A percentile compares a stretch with the other conserved stretches of the same genome.
Conservation (phyloP, 1,284 basidiomycete genomes). For the Ganoderma leucocontextum region DNA sequence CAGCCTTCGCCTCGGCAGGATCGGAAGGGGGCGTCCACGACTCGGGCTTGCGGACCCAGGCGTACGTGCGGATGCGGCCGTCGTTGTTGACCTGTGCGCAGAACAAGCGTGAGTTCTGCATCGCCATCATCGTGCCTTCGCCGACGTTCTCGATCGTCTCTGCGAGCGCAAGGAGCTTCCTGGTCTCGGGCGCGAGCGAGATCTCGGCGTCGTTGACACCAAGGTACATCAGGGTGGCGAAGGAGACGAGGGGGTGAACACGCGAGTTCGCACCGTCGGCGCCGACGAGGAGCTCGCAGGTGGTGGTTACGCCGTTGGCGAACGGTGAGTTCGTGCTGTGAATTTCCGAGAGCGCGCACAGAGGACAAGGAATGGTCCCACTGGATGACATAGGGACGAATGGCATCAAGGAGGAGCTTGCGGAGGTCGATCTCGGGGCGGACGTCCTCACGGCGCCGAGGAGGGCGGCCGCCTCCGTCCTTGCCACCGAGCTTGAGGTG, state of each 20-base stretch:
- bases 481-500: not conserved
- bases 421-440: slow-evolving; percentile 30
- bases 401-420: slow-evolving; percentile 24
- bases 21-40: slow-evolving; percentile 15
- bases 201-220: slow-evolving; percentile 22
- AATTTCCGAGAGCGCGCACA: slow-evolving; percentile 3
- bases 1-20: slow-evolving; percentile 17
- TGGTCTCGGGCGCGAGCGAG: slow-evolving; percentile 14
- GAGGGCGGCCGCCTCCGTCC: not conserved
- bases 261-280: slow-evolving; percentile 57
- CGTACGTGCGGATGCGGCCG: slow-evolving; percentile 25
- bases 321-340: slow-evolving; percentile 22
- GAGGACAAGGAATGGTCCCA: slow-evolving; percentile 21
- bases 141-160: slow-evolving; percentile 23
- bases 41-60: slow-evolving; percentile 11
- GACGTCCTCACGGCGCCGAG: not conserved
- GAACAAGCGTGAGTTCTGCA: slow-evolving; percentile 14
- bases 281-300: slow-evolving; percentile 47
- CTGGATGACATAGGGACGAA: slow-evolving; percentile 17
- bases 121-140: slow-evolving; percentile 12
- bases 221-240: slow-evolving; percentile 11
- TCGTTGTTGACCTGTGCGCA: slow-evolving; percentile 13
- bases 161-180: slow-evolving; percentile 10
- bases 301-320: slow-evolving; percentile 16
- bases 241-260: slow-evolving; percentile 43